A percentile compares a stretch with the other conserved stretches of the same genome.
Evolutionary conservation across 2,329 filamentous ascomycete species (phyloP).

Genomic region (Onygenales sp.): DNA sequence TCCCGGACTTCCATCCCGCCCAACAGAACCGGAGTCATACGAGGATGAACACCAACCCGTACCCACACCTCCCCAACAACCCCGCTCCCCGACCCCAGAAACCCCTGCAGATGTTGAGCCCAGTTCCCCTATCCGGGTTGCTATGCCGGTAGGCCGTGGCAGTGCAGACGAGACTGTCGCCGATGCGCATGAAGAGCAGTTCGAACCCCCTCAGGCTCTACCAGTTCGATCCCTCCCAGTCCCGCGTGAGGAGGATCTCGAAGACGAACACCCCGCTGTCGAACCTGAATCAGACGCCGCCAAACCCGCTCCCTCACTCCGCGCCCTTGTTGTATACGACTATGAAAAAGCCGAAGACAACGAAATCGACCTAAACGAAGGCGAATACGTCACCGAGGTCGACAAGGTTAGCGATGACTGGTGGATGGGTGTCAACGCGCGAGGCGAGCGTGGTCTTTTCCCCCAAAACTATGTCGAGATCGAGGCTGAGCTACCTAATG

Average conservation of each 20-base stretch:
- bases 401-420: slow-evolving; percentile 97
- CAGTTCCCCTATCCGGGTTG: slow-evolving; percentile 71
- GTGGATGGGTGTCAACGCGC: slow-evolving; percentile 91
- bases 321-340: slow-evolving; percentile 79
- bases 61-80: slow-evolving; percentile 34
- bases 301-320: slow-evolving; percentile 31
- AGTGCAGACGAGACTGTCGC: slow-evolving; percentile 35
- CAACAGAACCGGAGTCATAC: slow-evolving; percentile 41
- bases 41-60: slow-evolving; percentile 25
- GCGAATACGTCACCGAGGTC: slow-evolving; percentile 80
- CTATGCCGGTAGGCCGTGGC: slow-evolving; percentile 69
- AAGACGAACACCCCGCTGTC: slow-evolving; percentile 53
- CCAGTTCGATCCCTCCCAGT: slow-evolving; percentile 56
- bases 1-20: slow-evolving; percentile 61
- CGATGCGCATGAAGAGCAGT: slow-evolving; percentile 33
- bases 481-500: slow-evolving; percentile 34
- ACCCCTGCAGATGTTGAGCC: slow-evolving; percentile 42
- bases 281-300: slow-evolving; percentile 44
- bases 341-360: slow-evolving; percentile 98
- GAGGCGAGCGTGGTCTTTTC: slow-evolving; percentile 81
- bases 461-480: slow-evolving; percentile 96
- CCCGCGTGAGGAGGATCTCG: slow-evolving; percentile 55
- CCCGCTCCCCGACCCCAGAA: slow-evolving; percentile 34
- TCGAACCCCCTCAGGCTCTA: slow-evolving; percentile 37
- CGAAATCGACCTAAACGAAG: slow-evolving; percentile 83